A percentile compares a stretch with the other conserved stretches of the same genome.
Conservation (phyloP, 257 asterid genomes). For the Nemophila menziesii region DNA sequence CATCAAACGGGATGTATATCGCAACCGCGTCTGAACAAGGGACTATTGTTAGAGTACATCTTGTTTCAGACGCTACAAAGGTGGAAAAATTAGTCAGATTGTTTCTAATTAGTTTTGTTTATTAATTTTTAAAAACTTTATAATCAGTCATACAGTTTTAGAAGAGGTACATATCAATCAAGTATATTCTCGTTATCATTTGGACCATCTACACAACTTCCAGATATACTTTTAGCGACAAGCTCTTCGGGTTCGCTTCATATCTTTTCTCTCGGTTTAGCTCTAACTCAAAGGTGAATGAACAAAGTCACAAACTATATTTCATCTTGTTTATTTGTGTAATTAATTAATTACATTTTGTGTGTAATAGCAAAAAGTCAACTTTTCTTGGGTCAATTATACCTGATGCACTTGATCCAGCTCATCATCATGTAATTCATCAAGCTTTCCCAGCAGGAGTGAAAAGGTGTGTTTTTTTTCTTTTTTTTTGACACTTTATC, state of each 20-base stretch:
- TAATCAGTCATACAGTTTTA: conserved; percentile 90
- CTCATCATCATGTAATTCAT: conserved; percentile 78
- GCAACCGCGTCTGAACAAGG: conserved; percentile 96
- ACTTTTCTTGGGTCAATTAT: conserved; percentile 66
- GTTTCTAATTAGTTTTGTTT: conserved; percentile 7
- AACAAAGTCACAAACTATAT: neutral
- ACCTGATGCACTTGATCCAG: conserved; percentile 71
- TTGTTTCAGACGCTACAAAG: conserved; percentile 80
- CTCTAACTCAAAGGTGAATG: conserved; percentile 51
- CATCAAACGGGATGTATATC: conserved; percentile 70
- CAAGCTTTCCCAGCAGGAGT: conserved; percentile 70
- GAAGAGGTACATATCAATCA: conserved; percentile 85
- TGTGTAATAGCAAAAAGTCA: conserved; percentile 43
- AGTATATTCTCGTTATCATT: conserved; percentile 75
- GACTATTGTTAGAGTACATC: conserved; percentile 85
- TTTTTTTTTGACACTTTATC: too few relatives aligned
- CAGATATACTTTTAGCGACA: conserved; percentile 81
- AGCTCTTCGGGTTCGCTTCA: conserved; percentile 91
- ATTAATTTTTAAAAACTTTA: conserved; percentile 16
- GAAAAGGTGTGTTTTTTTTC: conserved; percentile 38
- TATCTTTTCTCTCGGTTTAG: conserved; percentile 54
- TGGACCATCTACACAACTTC: conserved; percentile 69
- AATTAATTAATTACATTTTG: neutral
- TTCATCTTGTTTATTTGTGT: neutral
- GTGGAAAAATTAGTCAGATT: conserved; percentile 26